Percentiles rank a stretch among this genome's conserved stretches.
These are phyloP conservation scores for Aspergillus calidoustus DNA, from an alignment of 2,329 filamentous ascomycete species.

Conservation along the genomic window DNA sequence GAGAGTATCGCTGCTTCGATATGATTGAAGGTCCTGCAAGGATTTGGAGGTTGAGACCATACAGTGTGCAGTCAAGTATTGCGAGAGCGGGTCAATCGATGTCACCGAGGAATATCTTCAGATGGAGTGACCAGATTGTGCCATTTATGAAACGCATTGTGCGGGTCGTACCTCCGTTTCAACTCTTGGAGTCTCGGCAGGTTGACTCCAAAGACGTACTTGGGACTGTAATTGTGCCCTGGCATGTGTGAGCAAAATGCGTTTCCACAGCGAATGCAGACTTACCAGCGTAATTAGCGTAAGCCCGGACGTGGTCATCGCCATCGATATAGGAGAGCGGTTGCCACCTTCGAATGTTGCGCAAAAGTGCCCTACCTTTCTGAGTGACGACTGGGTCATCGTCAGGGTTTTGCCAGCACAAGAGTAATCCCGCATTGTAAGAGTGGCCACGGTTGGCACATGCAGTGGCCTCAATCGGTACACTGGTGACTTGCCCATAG, in stretches of 20 bases:
- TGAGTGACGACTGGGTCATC: slow-evolving; percentile 6
- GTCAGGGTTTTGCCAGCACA: slow-evolving; percentile 16
- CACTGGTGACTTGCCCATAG: slow-evolving; percentile 4
- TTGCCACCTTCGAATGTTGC: background rate
- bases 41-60: no score
- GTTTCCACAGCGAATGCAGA: background rate
- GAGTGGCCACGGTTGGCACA: slow-evolving; percentile 16
- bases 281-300: slow-evolving; percentile 20
- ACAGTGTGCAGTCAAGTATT: no score
- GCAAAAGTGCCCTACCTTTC: background rate
- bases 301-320: background rate
- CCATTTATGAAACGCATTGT: slow-evolving; percentile 22
- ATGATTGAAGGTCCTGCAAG: no score
- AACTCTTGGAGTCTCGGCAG: slow-evolving; percentile 14
- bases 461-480: slow-evolving; percentile 16
- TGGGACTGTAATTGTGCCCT: slow-evolving; percentile 10
- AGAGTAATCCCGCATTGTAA: slow-evolving; percentile 12
- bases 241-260: background rate
- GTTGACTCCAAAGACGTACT: slow-evolving; percentile 9
- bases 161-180: slow-evolving; percentile 22
- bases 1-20: no score
- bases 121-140: slow-evolving; percentile 2
- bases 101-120: no score
- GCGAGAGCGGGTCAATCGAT: no score
- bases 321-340: background rate